These are phyloP conservation scores for Colletotrichum karsti DNA, from an alignment of 2,329 filamentous ascomycete genomes.

Conservation along the genomic window DNA sequence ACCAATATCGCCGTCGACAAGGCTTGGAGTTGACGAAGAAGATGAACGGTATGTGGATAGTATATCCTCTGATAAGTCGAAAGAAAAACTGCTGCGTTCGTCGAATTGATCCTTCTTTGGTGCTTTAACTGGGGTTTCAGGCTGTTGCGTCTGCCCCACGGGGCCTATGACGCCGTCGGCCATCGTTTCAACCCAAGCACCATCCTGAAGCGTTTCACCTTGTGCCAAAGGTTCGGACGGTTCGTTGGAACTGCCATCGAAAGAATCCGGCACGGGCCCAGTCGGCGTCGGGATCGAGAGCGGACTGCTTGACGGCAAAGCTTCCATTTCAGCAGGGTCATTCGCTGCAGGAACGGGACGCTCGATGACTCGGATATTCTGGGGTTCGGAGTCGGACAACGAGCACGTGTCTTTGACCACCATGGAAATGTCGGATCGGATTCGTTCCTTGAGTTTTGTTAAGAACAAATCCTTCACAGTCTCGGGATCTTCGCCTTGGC, in stretches of 20 bases:
- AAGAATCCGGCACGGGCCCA: slow-evolving; percentile 11
- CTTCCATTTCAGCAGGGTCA: slow-evolving; percentile 27
- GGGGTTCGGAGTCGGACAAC: slow-evolving; percentile 43
- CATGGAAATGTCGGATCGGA: slow-evolving; percentile 56
- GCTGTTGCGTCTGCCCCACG: slow-evolving; percentile 13
- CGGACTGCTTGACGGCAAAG: slow-evolving; percentile 15
- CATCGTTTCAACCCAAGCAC: slow-evolving; percentile 14
- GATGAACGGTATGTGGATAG: slow-evolving; percentile 25
- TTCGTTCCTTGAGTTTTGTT: slow-evolving; percentile 51
- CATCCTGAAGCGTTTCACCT: slow-evolving; percentile 27
- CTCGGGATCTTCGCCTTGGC: slow-evolving; percentile 40
- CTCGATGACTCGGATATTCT: slow-evolving; percentile 28
- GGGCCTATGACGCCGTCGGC: slow-evolving; percentile 8
- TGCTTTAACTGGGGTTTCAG: slow-evolving; percentile 27
- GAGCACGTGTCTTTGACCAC: slow-evolving; percentile 61
- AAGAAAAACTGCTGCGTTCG: slow-evolving; percentile 12
- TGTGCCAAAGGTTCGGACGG: slow-evolving; percentile 23
- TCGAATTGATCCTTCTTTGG: neutral
- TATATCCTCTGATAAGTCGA: slow-evolving; percentile 24
- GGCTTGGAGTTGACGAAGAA: slow-evolving; percentile 33
- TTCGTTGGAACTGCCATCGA: slow-evolving; percentile 18
- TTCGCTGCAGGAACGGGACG: slow-evolving; percentile 20
- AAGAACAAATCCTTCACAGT: slow-evolving; percentile 48
- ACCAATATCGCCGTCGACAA: slow-evolving; percentile 29
- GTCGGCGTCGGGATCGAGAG: slow-evolving; percentile 12